A percentile compares a stretch with the other conserved stretches of the same genome.
Evolutionary conservation across 768 basidiomycete species (phyloP).

Genomic region (Hericium alpestre): DNA sequence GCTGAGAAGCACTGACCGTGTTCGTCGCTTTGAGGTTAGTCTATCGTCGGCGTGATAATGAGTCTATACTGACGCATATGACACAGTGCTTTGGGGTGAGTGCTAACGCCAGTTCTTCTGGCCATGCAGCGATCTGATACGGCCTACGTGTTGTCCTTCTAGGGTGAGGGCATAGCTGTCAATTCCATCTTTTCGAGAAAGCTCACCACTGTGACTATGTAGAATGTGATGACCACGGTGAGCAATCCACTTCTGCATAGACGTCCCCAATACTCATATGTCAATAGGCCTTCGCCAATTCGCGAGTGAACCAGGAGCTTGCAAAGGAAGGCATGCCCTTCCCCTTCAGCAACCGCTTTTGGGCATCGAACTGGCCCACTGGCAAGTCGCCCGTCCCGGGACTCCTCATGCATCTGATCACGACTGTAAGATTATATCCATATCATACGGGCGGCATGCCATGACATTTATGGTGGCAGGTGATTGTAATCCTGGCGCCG

Average conservation of each 20-base stretch:
- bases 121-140: too few relatives aligned
- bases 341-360: slow-evolving; percentile 46
- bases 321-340: slow-evolving; percentile 54
- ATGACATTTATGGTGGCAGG: slow-evolving; percentile 20
- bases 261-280: not conserved
- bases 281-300: not conserved
- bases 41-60: not conserved
- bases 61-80: not conserved
- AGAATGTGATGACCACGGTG: not conserved
- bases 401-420: slow-evolving; percentile 43
- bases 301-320: slow-evolving; percentile 49
- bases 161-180: too few relatives aligned
- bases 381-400: slow-evolving; percentile 48
- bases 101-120: not conserved
- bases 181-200: too few relatives aligned
- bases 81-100: not conserved
- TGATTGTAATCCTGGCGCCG: slow-evolving; percentile 48
- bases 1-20: slow-evolving; percentile 32
- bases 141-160: too few relatives aligned
- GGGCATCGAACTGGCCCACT: slow-evolving; percentile 55
- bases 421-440: slow-evolving; percentile 26
- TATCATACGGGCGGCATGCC: not conserved
- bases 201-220: not conserved
- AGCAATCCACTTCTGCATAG: not conserved
- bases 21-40: slow-evolving; percentile 46